phyloP scores from a whole-genome alignment of 2,329 filamentous ascomycete species.

The Ceratocystis huliohia region DNA sequence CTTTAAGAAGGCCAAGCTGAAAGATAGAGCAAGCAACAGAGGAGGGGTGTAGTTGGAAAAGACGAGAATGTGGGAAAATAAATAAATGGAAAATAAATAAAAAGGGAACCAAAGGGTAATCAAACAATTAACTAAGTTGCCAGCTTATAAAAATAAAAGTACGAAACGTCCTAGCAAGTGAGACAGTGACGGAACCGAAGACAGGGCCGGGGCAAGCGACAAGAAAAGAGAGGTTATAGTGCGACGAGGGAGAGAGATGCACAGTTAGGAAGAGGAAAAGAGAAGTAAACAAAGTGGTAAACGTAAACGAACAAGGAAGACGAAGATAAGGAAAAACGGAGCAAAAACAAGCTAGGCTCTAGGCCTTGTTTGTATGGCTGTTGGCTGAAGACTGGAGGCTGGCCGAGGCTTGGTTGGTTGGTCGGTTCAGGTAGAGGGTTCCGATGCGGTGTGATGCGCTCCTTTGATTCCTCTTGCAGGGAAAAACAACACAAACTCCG shows the following conservation, averaged over 20 bases:
- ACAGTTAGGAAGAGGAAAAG: not conserved
- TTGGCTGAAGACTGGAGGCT: too few species aligned
- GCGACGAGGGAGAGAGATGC: not conserved
- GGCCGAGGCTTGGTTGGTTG: not conserved
- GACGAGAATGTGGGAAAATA: not conserved
- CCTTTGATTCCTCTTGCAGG: conserved; percentile 9
- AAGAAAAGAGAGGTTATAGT: not conserved
- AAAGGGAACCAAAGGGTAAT: not conserved
- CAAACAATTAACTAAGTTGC: not conserved
- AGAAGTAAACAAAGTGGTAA: not conserved
- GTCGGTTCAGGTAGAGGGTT: not conserved
- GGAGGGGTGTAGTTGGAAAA: not conserved
- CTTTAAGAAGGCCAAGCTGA: conserved; percentile 3
- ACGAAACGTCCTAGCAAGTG: conserved; percentile 4
- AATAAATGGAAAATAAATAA: not conserved
- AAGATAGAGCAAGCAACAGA: not conserved
- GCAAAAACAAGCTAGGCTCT: not conserved
- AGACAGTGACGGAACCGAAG: conserved; percentile 1
- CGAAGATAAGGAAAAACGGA: not conserved
- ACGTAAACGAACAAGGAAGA: not conserved
- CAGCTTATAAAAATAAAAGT: not conserved
- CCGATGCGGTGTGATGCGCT: conserved; percentile 8
- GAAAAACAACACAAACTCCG: not conserved
- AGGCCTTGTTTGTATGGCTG: too few species aligned
- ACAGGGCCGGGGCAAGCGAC: not conserved